Evolutionary conservation across 495 filamentous ascomycete species (phyloP).

Genomic region (Terfezia boudieri): DNA sequence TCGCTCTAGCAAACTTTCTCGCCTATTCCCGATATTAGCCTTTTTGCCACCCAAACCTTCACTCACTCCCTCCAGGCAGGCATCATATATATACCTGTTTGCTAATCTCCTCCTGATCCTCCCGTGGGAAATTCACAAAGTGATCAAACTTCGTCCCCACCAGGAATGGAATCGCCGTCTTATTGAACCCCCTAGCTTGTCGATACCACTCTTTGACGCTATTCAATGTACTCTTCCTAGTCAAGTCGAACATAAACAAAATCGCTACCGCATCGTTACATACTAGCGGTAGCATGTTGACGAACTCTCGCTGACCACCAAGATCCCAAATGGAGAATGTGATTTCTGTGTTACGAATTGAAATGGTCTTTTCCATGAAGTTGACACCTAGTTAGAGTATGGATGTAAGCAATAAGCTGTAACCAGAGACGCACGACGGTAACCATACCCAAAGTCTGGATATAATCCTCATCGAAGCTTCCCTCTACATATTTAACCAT

Average conservation of each 20-base stretch:
- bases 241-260: conserved; percentile 97
- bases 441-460: conserved; percentile 65
- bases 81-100: conserved; percentile 57
- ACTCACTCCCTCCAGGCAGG: neutral
- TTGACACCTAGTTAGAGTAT: conserved; percentile 47
- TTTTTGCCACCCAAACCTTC: neutral
- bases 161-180: conserved; percentile 92
- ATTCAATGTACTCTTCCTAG: conserved; percentile 91
- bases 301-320: conserved; percentile 92
- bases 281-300: conserved; percentile 96
- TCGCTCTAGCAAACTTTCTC: conserved; percentile 87
- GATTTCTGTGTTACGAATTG: conserved; percentile 98
- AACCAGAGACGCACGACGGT: neutral
- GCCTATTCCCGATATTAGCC: conserved; percentile 32
- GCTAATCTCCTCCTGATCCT: conserved; percentile 95
- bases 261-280: conserved; percentile 98
- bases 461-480: conserved; percentile 98
- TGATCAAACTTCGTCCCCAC: conserved; percentile 98
- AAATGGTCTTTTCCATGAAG: conserved; percentile 99
- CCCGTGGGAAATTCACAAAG: conserved; percentile 90
- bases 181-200: conserved; percentile 94
- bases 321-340: conserved; percentile 99
- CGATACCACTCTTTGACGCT: conserved; percentile 99
- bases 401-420: no score
- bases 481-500: conserved; percentile 99